Percentiles rank a stretch among this genome's conserved stretches.
These are phyloP conservation scores for Dittrichia graveolens DNA, from an alignment of 129 eudicot species.

Conservation along the genomic window DNA sequence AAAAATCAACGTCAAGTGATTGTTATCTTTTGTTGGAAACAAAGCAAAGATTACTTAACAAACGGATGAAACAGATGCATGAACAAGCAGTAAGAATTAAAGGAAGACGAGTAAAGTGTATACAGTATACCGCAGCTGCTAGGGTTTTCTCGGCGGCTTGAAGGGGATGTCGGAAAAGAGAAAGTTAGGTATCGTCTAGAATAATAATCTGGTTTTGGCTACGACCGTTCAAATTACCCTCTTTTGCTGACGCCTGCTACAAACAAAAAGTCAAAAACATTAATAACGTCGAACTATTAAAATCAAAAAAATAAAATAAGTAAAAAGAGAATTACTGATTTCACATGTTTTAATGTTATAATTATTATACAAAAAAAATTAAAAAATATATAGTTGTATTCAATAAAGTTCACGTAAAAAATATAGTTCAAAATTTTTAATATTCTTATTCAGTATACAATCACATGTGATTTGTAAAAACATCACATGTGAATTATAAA, in stretches of 20 bases:
- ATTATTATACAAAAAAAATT: no score
- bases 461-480: no score
- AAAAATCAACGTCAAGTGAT: constrained; percentile 3
- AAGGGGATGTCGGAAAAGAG: constrained; percentile 33
- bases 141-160: constrained; percentile 45
- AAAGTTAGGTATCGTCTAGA: constrained; percentile 25
- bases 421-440: no score
- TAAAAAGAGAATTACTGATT: no score
- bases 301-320: no score
- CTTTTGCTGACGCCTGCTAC: constrained; percentile 32
- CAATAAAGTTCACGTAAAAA: no score
- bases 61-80: neutral
- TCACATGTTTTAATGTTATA: no score
- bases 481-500: no score
- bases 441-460: no score
- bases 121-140: constrained; percentile 4
- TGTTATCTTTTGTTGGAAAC: constrained; percentile 15
- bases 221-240: constrained; percentile 7
- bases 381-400: no score
- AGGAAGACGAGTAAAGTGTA: constrained; percentile 16
- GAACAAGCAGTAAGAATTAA: neutral
- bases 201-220: constrained; percentile 22
- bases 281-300: no score
- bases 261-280: neutral
- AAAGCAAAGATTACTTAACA: neutral